phyloP scores from a whole-genome alignment of 2,329 filamentous ascomycete species.

The Aspergillus sp. region DNA sequence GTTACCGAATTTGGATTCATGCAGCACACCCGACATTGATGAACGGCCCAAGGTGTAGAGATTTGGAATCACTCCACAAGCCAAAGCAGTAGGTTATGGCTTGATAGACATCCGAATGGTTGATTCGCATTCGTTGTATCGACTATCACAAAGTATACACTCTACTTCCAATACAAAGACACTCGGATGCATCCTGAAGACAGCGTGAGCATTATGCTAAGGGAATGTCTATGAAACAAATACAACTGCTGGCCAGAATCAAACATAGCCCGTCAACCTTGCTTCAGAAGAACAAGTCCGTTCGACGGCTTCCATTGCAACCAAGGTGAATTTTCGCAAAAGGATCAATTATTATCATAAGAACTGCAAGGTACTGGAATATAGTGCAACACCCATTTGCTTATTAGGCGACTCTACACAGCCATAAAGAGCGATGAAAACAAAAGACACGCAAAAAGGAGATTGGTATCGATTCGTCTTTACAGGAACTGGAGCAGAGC shows the following conservation, averaged over 20 bases:
- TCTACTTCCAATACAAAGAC: too few relatives aligned
- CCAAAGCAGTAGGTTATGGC: neutral
- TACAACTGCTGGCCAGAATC: slow-evolving; percentile 1
- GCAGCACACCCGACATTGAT: neutral
- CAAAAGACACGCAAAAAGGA: slow-evolving; percentile 28
- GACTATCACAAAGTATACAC: too few relatives aligned
- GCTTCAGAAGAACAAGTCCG: neutral
- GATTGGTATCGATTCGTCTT: slow-evolving; percentile 29
- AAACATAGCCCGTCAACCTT: too few relatives aligned
- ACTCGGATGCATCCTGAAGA: too few relatives aligned
- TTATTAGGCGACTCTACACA: slow-evolving; percentile 39
- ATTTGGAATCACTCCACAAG: neutral
- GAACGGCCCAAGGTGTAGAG: too few relatives aligned
- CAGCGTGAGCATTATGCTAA: slow-evolving; percentile 6
- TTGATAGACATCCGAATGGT: too few relatives aligned
- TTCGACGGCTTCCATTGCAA: slow-evolving; percentile 5
- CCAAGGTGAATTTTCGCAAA: slow-evolving; percentile 27
- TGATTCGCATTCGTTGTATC: too few relatives aligned
- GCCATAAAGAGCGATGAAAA: slow-evolving; percentile 21
- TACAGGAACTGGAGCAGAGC: slow-evolving; percentile 48
- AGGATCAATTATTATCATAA: slow-evolving; percentile 45
- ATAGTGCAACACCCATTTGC: slow-evolving; percentile 23
- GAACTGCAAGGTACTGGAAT: slow-evolving; percentile 33
- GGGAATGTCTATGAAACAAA: slow-evolving; percentile 26
- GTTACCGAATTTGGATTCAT: neutral